Evolutionary conservation across 768 basidiomycete species (phyloP).

Genomic region (Suillus occidentalis): DNA sequence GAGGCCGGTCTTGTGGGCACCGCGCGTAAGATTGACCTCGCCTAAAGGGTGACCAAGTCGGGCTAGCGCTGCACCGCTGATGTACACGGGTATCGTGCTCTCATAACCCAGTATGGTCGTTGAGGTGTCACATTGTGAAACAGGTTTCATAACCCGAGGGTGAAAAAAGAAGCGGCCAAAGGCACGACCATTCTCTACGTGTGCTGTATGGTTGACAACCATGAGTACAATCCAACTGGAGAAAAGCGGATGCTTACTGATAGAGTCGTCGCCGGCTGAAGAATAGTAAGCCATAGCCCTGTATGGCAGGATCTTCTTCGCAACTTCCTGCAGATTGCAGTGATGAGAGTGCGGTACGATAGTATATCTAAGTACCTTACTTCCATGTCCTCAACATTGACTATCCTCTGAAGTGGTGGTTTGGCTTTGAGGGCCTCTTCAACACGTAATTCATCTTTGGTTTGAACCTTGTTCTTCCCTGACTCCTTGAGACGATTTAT

Average conservation of each 20-base stretch:
- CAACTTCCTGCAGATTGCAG: conserved; percentile 51
- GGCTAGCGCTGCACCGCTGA: conserved; percentile 82
- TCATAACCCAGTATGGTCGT: conserved; percentile 72
- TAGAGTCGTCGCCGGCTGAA: conserved; percentile 84
- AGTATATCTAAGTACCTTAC: conserved; percentile 34
- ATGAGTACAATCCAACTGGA: conserved; percentile 14
- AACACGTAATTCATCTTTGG: conserved; percentile 70
- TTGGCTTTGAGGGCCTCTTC: conserved; percentile 57
- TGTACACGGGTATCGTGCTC: conserved; percentile 78
- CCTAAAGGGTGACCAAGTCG: conserved; percentile 88
- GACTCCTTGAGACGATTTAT: conserved; percentile 36
- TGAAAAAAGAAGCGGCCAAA: conserved; percentile 86
- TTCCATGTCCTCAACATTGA: conserved; percentile 84
- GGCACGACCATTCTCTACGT: conserved; percentile 72
- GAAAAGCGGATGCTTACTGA: conserved; percentile 48
- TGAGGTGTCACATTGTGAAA: conserved; percentile 65
- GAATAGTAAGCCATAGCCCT: conserved; percentile 84
- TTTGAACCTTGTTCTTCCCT: conserved; percentile 46
- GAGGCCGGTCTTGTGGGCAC: conserved; percentile 61
- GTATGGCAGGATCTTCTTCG: conserved; percentile 67
- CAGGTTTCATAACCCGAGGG: conserved; percentile 73
- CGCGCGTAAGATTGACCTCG: conserved; percentile 79
- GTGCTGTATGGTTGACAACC: conserved; percentile 39
- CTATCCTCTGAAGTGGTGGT: conserved; percentile 67
- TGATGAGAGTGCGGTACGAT: neutral